Conservation (phyloP, 805 yeast genomes). For the Candida khao-thaluensis region DNA sequence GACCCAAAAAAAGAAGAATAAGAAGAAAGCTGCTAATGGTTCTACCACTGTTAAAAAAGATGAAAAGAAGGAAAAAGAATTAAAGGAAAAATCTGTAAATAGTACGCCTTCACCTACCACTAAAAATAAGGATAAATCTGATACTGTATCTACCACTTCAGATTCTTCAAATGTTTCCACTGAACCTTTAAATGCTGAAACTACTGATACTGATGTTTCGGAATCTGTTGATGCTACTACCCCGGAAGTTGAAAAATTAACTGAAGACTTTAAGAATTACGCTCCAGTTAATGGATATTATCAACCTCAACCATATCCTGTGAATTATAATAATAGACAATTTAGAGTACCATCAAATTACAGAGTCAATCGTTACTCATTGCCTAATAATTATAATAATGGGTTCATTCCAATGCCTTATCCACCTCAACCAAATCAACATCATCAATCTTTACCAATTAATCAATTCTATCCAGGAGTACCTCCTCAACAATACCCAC, state of each 20-base stretch:
- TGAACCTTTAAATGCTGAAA: background rate
- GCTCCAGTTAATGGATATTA: slow-evolving; percentile 11
- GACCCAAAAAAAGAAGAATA: slow-evolving; percentile 17
- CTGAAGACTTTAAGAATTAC: slow-evolving; percentile 10
- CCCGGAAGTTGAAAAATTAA: slow-evolving; percentile 11
- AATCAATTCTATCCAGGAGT: slow-evolving; percentile 12
- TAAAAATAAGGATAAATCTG: slow-evolving; percentile 2
- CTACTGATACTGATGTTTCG: background rate
- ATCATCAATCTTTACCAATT: slow-evolving; percentile 17
- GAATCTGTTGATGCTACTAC: slow-evolving; percentile 4
- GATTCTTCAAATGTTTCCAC: slow-evolving; percentile 1
- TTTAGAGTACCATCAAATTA: slow-evolving; percentile 12
- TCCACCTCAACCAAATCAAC: slow-evolving; percentile 10
- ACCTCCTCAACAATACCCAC: slow-evolving; percentile 9
- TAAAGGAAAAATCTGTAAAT: slow-evolving; percentile 10
- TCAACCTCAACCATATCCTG: slow-evolving; percentile 13
- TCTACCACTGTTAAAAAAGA: slow-evolving; percentile 20
- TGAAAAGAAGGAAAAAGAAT: slow-evolving; percentile 7
- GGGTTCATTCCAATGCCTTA: slow-evolving; percentile 13
- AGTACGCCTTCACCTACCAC: slow-evolving; percentile 5
- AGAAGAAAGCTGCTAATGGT: slow-evolving; percentile 16
- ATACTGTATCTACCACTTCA: slow-evolving; percentile 1
- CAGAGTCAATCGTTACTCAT: slow-evolving; percentile 15
- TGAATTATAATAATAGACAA: slow-evolving; percentile 15
- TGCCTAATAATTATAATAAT: slow-evolving; percentile 13